phyloP scores from a whole-genome alignment of 1,284 basidiomycete species.

The Cystobasidium sp. region DNA sequence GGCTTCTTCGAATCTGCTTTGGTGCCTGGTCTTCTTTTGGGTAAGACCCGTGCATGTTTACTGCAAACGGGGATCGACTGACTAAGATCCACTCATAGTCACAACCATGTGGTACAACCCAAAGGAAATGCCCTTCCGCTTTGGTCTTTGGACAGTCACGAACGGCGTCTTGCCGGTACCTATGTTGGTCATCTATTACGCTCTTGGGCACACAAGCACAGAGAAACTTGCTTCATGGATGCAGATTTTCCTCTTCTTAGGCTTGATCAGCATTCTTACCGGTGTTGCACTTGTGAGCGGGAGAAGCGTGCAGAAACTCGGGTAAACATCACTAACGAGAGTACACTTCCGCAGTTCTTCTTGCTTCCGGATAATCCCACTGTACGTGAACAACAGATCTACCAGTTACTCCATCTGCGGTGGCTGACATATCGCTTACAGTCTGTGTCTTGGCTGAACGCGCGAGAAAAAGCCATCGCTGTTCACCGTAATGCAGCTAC shows the following conservation, averaged over 20 bases:
- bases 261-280: too few species aligned
- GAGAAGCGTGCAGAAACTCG: too few species aligned
- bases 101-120: slow-evolving; percentile 26
- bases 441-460: slow-evolving; percentile 2
- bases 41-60: neutral
- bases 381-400: too few species aligned
- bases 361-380: slow-evolving; percentile 1
- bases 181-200: neutral
- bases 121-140: neutral
- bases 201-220: neutral
- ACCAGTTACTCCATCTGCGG: too few species aligned
- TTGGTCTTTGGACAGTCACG: slow-evolving; percentile 12
- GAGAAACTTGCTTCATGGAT: neutral
- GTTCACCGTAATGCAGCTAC: neutral
- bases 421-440: too few species aligned
- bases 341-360: slow-evolving; percentile 2
- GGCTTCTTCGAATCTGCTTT: slow-evolving; percentile 20
- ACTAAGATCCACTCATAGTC: neutral
- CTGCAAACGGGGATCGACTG: neutral
- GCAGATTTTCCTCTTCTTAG: slow-evolving; percentile 17
- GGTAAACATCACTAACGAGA: neutral
- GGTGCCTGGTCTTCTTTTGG: slow-evolving; percentile 8
- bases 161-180: slow-evolving; percentile 17
- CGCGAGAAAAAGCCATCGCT: slow-evolving; percentile 2
- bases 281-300: too few species aligned